These are phyloP conservation scores for Buddleja alternifolia DNA, from an alignment of 257 asterid genomes.

Conservation along the genomic window DNA sequence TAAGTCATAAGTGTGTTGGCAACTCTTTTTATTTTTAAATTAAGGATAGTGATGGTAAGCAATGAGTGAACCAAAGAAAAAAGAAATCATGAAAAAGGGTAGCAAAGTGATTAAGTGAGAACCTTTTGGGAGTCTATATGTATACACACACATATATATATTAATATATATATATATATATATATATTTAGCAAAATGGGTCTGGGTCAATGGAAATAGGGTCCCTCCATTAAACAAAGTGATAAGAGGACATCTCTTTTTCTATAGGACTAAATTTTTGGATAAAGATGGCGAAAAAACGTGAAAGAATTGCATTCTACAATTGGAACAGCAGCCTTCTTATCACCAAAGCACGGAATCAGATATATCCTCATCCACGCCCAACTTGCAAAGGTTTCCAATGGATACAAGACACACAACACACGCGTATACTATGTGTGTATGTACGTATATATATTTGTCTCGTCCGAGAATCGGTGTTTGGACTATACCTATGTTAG, in stretches of 20 bases:
- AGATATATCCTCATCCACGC: neutral
- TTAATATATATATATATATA: too few species aligned
- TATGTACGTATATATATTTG: too few species aligned
- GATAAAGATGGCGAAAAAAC: slow-evolving; percentile 27
- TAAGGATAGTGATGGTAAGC: slow-evolving; percentile 33
- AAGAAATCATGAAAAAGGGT: slow-evolving; percentile 11
- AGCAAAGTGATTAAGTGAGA: neutral
- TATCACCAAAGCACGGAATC: slow-evolving; percentile 12
- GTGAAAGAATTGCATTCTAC: slow-evolving; percentile 21
- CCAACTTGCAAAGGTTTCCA: too few species aligned
- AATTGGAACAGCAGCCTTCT: slow-evolving; percentile 27
- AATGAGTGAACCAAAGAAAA: slow-evolving; percentile 29
- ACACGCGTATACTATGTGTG: neutral
- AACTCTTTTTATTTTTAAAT: slow-evolving; percentile 20
- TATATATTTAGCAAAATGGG: too few species aligned
- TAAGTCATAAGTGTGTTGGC: neutral
- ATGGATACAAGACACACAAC: neutral
- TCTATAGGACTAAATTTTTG: neutral
- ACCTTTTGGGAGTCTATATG: neutral
- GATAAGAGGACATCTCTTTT: neutral
- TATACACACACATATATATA: neutral
- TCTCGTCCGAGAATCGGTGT: too few species aligned
- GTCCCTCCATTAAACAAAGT: neutral
- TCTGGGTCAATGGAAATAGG: slow-evolving; percentile 1
- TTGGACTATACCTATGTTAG: too few species aligned